Percentiles rank a stretch among this genome's conserved stretches.
These are phyloP conservation scores for Aspergillus sp. DNA, from an alignment of 2,329 filamentous ascomycete species.

Conservation along the genomic window DNA sequence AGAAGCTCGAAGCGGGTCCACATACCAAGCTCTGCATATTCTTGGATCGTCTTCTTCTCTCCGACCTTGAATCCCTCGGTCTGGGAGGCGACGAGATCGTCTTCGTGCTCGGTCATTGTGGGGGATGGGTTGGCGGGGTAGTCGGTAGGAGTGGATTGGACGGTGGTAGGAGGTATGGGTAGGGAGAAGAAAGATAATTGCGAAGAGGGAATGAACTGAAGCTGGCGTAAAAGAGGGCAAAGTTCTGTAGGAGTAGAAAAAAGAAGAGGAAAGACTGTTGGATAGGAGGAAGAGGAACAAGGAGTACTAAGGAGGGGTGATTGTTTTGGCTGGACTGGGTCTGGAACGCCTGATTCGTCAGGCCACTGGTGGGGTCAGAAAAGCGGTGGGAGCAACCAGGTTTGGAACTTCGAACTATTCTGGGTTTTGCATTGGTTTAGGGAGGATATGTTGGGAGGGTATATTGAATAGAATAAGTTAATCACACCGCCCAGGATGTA, in stretches of 20 bases:
- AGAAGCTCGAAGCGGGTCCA: constrained; percentile 2
- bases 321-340: constrained; percentile 7
- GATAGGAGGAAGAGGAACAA: constrained; percentile 1
- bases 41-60: constrained; percentile 95
- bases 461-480: too few species aligned
- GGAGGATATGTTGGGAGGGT: too few species aligned
- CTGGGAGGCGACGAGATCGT: constrained; percentile 81
- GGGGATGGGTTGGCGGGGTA: constrained; percentile 8
- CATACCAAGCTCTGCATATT: constrained; percentile 91
- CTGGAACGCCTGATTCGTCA: constrained; percentile 2
- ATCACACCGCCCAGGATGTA: too few species aligned
- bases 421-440: too few species aligned
- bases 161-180: neutral
- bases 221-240: neutral
- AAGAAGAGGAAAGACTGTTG: neutral
- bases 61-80: constrained; percentile 97
- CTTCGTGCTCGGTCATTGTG: constrained; percentile 68
- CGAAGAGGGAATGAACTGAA: neutral
- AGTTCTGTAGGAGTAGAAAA: neutral
- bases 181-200: neutral
- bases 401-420: too few species aligned
- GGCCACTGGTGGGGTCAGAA: constrained; percentile 1
- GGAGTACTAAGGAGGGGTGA: constrained; percentile 1
- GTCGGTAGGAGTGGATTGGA: neutral
- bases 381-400: neutral